Conservation (phyloP, 129 eudicot genomes). For the Gnaphalium uliginosum region DNA sequence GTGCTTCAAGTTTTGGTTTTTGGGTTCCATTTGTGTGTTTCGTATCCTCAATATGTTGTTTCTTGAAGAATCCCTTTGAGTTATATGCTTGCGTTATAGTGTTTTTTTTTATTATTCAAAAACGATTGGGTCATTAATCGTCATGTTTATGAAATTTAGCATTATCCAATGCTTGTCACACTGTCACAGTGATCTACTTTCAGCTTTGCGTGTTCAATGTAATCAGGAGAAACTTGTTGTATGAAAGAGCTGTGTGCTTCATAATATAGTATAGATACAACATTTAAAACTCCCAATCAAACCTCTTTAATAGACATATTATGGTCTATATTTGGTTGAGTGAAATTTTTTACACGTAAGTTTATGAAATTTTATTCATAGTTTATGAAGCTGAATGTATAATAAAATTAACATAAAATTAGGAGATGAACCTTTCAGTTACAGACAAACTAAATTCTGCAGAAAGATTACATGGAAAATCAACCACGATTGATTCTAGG, state of each 20-base stretch:
- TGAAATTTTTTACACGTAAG: no score
- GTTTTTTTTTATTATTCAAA: background rate
- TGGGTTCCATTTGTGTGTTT: conserved; percentile 6
- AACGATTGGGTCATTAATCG: background rate
- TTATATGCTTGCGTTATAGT: background rate
- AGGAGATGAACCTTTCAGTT: conserved; percentile 9
- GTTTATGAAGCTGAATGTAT: background rate
- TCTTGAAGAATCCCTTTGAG: conserved; percentile 10
- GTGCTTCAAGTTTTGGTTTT: conserved; percentile 23
- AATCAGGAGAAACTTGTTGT: background rate
- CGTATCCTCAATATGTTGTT: conserved; percentile 21
- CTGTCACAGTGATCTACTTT: background rate
- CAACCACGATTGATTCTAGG: conserved; percentile 31
- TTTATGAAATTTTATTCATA: no score
- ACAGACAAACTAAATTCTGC: background rate
- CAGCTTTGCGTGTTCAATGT: background rate
- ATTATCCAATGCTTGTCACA: background rate
- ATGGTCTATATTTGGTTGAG: background rate
- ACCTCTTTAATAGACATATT: background rate
- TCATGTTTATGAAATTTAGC: background rate
- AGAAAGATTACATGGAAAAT: background rate
- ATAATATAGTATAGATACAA: background rate
- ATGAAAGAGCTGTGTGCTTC: background rate
- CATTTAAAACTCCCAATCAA: background rate
- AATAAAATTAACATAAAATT: background rate